These are phyloP conservation scores for Heliosperma pusillum DNA, from an alignment of 148 eudicot genomes.

Conservation along the genomic window DNA sequence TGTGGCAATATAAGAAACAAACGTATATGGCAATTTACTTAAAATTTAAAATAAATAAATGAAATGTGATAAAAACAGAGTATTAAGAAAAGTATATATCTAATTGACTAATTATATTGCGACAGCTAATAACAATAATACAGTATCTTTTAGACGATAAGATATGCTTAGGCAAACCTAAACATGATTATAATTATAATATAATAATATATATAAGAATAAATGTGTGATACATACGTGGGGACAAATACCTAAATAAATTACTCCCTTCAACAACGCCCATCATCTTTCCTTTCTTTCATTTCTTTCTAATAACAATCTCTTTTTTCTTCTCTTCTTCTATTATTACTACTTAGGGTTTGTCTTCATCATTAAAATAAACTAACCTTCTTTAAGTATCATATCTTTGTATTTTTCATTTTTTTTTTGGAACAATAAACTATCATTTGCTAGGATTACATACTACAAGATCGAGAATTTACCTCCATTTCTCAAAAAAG, in stretches of 20 bases:
- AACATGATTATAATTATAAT: not conserved
- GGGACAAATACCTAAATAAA: slow-evolving; percentile 18
- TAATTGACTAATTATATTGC: no score
- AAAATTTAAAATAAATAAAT: no score
- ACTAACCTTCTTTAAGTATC: no score
- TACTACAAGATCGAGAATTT: not conserved
- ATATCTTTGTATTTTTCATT: no score
- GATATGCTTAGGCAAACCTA: slow-evolving; percentile 9
- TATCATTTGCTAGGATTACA: not conserved
- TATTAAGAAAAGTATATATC: not conserved
- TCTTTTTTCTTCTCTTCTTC: no score
- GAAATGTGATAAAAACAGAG: no score
- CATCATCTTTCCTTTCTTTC: not conserved
- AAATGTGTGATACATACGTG: slow-evolving; percentile 1
- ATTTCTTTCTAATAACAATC: not conserved
- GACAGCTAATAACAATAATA: slow-evolving; percentile 5
- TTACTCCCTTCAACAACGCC: slow-evolving; percentile 1
- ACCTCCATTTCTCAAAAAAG: slow-evolving; percentile 8
- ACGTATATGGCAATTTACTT: no score
- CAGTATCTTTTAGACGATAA: slow-evolving; percentile 10
- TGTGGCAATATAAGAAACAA: no score
- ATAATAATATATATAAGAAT: not conserved
- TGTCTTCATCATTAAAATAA: not conserved
- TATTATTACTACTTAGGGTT: slow-evolving; percentile 21
- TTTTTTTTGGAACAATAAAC: not conserved